phyloP scores from a whole-genome alignment of 257 asterid species.

The Nicotiana knightiana region DNA sequence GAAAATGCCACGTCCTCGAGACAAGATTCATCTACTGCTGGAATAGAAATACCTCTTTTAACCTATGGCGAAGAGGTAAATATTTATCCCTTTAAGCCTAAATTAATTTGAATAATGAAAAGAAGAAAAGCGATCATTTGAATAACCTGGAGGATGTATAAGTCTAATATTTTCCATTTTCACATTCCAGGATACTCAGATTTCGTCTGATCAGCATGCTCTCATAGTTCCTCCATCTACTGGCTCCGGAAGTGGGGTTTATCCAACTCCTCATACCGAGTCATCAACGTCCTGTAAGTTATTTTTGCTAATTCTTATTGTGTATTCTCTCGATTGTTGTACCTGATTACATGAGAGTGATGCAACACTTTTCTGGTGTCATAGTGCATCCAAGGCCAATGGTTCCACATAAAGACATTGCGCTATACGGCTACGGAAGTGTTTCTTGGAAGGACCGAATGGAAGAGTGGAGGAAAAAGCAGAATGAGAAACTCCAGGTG shows the following conservation, averaged over 20 bases:
- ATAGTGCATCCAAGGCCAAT: constrained; percentile 69
- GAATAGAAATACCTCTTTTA: constrained; percentile 54
- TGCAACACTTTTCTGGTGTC: not conserved
- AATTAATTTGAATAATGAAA: not conserved
- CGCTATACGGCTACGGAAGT: constrained; percentile 92
- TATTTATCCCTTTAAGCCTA: not conserved
- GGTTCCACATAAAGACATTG: constrained; percentile 79
- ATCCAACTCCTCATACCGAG: constrained; percentile 35
- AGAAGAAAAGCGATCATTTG: not conserved
- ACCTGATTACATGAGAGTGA: not conserved
- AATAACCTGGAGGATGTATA: not conserved
- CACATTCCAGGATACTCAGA: constrained; percentile 40
- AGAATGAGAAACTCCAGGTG: constrained; percentile 57
- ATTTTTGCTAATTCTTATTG: not conserved
- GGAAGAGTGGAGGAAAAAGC: constrained; percentile 88
- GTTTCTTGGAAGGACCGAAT: constrained; percentile 91
- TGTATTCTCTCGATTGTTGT: not conserved
- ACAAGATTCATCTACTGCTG: constrained; percentile 32
- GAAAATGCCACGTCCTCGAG: constrained; percentile 29
- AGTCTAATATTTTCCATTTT: constrained; percentile 3
- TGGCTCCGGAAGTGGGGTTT: constrained; percentile 29
- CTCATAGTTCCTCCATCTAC: constrained; percentile 56
- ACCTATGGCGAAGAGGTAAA: constrained; percentile 84
- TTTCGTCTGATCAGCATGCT: constrained; percentile 49
- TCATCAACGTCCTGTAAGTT: constrained; percentile 45